phyloP scores from a whole-genome alignment of 225 moss, liverwort and hornwort species.

The Antitrichia curtipendula region DNA sequence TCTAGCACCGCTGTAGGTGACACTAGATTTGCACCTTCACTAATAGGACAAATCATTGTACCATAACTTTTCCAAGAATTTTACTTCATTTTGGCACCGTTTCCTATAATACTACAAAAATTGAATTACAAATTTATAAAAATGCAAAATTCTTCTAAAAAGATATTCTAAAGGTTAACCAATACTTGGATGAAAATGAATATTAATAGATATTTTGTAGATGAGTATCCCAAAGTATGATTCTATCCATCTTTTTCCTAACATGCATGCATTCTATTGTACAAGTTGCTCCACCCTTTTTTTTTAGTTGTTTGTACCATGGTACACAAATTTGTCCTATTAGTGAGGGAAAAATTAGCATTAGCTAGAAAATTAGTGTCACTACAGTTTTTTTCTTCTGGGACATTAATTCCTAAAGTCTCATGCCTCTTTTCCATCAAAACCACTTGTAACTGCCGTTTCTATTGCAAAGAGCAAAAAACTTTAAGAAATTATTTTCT shows the following conservation, averaged over 20 bases:
- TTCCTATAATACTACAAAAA: background rate
- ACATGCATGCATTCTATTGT: accelerated
- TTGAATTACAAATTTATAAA: background rate
- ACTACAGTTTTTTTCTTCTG: background rate
- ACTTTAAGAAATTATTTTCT: too few species aligned
- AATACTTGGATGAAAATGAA: background rate
- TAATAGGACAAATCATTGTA: background rate
- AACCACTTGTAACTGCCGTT: too few species aligned
- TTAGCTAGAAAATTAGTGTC: background rate
- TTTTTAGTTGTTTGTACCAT: too few species aligned
- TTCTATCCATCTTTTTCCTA: background rate
- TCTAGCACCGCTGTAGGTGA: too few species aligned
- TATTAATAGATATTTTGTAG: background rate
- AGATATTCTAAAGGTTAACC: too few species aligned
- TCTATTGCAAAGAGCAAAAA: too few species aligned
- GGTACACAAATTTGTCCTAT: background rate
- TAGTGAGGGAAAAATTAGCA: background rate
- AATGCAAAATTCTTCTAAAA: accelerated
- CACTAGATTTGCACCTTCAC: accelerated
- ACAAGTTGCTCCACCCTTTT: background rate
- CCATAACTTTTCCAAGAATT: background rate
- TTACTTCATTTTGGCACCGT: accelerated
- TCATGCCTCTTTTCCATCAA: too few species aligned
- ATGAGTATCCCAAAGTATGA: accelerated
- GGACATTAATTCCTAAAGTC: too few species aligned